Conservation (phyloP, 768 basidiomycete species). For the Vararia minispora region DNA sequence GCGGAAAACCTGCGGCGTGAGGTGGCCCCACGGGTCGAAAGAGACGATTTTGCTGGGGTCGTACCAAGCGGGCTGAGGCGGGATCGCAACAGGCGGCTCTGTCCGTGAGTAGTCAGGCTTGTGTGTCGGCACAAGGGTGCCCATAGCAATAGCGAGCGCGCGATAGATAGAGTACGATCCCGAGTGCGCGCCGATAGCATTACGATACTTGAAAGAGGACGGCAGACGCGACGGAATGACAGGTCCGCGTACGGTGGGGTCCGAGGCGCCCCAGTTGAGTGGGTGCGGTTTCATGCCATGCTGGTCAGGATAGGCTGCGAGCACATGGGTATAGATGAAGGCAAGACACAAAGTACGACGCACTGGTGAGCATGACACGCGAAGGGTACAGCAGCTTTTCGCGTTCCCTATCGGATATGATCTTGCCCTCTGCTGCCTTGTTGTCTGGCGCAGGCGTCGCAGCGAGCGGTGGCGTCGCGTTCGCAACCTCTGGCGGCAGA, state of each 20-base stretch:
- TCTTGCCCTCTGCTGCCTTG: constrained; percentile 14
- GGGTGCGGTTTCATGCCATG: constrained; percentile 75
- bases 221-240: constrained; percentile 83
- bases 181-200: constrained; percentile 88
- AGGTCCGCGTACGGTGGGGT: constrained; percentile 63
- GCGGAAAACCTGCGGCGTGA: constrained; percentile 64
- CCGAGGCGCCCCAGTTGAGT: constrained; percentile 70
- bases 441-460: constrained; percentile 6
- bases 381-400: constrained; percentile 74
- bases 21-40: constrained; percentile 90
- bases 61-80: constrained; percentile 68
- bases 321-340: background rate
- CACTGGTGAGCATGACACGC: constrained; percentile 76
- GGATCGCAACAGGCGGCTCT: constrained; percentile 75
- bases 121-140: constrained; percentile 64
- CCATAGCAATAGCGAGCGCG: constrained; percentile 87
- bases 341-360: constrained; percentile 22
- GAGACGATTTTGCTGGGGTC: constrained; percentile 75
- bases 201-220: constrained; percentile 77
- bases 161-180: constrained; percentile 95
- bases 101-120: constrained; percentile 77
- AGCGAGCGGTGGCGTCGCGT: constrained; percentile 19
- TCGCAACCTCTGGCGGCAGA: constrained; percentile 18
- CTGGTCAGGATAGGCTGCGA: constrained; percentile 78
- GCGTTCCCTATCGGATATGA: constrained; percentile 44